Base-by-base conservation (phyloP, 2,329 filamentous ascomycete species). In the Neospermospora avenae region DNA sequence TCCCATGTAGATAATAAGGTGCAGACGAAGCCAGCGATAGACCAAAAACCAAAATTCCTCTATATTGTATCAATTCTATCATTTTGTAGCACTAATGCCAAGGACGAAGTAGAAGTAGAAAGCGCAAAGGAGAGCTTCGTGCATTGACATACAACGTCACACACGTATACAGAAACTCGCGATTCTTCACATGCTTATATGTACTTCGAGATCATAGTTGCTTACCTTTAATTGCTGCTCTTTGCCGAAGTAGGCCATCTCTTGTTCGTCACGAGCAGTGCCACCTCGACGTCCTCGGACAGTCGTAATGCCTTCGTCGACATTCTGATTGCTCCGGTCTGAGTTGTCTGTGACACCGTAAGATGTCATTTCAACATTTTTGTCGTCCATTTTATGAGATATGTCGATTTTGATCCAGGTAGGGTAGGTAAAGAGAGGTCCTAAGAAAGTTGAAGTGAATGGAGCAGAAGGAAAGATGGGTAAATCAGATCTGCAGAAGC, bases 181-280 rank as follows among this genome's bases (percentile, higher is more conserved):
- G 18, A n/a, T 42, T 18, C n/a, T 18, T 11, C 39, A 11, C n/a
- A 20, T 18, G 37, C 39, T 20, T 16, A 42, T 18, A 41, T 20
- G 22, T 34, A 24, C 1, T 35, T n/a, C 7, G 48, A 35, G 24
- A 5, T 1, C 5, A 22, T 24, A 14, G 13, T 24, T 8, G 4
- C 57, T 20, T 58, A 67, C 64, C 56, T 66, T 70, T 18, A 69
- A 59, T 42, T 67, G 63, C 44, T 67, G 63, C 20, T 55, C 63
- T 57, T 70, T 70, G 8, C 68, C 68, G 61, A 60, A 69, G 49
- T 62, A 67, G 42, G 68, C 68, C 61, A 69, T 67, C 41, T 68
- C 65, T 18, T 52, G 57, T 4, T 66, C 66, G 55, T 69, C 67
- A 58, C 63, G 63, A 51, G 57, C 65, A 13, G 55, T 62, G 42